Evolutionary conservation across 495 filamentous ascomycete species (phyloP).

Genomic region (Penicillium atrosanguineum): DNA sequence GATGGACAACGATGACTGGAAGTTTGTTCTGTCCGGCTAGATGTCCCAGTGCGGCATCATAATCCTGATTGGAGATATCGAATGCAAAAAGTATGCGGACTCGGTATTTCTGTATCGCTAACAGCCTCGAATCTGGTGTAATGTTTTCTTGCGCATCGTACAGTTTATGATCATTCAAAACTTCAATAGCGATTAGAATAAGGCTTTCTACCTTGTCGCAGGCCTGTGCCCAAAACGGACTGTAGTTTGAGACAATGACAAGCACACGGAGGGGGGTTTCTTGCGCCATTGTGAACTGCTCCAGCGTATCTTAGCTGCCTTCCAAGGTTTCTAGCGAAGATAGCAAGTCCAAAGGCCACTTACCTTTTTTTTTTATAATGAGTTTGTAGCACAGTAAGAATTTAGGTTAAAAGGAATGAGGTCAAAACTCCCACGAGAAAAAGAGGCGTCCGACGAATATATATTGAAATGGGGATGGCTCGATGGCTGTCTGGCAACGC

Average conservation of each 20-base stretch:
- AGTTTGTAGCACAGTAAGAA: no score
- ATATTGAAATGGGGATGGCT: no score
- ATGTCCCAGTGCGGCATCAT: neutral
- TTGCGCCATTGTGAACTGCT: no score
- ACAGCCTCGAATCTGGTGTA: neutral
- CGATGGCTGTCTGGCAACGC: no score
- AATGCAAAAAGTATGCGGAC: neutral
- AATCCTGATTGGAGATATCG: conserved; percentile 4
- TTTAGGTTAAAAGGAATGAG: no score
- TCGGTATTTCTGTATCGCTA: conserved; percentile 1
- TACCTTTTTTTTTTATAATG: no score
- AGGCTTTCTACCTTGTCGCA: neutral
- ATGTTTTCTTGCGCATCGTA: neutral
- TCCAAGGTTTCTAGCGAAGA: no score
- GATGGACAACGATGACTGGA: neutral
- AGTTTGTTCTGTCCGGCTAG: neutral
- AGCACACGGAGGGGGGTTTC: conserved; percentile 1
- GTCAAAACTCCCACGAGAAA: no score
- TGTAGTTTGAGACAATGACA: conserved; percentile 1
- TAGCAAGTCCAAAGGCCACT: no score
- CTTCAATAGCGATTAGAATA: neutral
- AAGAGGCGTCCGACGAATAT: no score
- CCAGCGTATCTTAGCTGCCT: no score
- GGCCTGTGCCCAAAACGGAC: neutral
- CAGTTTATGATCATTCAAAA: neutral